phyloP scores from a whole-genome alignment of 176 grass and related monocot species.

The Phyllostachys edulis region DNA sequence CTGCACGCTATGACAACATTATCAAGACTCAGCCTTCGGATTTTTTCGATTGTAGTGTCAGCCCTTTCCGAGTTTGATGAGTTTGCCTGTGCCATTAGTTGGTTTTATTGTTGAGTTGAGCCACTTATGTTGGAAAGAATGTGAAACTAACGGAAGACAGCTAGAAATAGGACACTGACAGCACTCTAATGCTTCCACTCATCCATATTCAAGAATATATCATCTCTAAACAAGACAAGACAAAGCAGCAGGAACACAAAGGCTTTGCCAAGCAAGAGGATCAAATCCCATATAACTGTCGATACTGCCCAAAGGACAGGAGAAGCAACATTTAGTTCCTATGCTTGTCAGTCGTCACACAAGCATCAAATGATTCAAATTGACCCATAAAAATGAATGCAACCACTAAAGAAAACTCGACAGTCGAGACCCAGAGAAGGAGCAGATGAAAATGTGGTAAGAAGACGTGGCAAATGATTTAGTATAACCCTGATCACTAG shows the following conservation, averaged over 20 bases:
- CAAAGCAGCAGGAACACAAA: not conserved
- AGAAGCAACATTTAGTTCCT: not conserved
- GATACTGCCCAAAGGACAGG: not conserved
- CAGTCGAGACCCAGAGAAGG: not conserved
- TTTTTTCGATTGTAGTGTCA: no score
- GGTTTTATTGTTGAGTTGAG: not conserved
- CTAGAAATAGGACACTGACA: not conserved
- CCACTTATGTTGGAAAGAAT: not conserved
- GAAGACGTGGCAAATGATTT: not conserved
- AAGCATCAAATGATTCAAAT: not conserved
- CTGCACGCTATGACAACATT: no score
- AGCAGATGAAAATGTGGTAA: not conserved
- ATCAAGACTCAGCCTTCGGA: no score
- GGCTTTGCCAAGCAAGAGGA: not conserved
- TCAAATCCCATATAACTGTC: not conserved
- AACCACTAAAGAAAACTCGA: not conserved
- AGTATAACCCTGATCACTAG: not conserved
- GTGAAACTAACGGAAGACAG: not conserved
- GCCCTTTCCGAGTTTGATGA: no score
- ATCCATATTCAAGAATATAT: not conserved
- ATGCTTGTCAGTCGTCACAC: not conserved
- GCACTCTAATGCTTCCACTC: not conserved
- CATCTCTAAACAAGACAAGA: not conserved
- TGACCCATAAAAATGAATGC: not conserved
- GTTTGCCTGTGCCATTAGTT: not conserved